Percentiles rank a stretch among this genome's conserved stretches.
Conservation (phyloP, 768 basidiomycete genomes). For the Cystobasidiopsis lactophilus region DNA sequence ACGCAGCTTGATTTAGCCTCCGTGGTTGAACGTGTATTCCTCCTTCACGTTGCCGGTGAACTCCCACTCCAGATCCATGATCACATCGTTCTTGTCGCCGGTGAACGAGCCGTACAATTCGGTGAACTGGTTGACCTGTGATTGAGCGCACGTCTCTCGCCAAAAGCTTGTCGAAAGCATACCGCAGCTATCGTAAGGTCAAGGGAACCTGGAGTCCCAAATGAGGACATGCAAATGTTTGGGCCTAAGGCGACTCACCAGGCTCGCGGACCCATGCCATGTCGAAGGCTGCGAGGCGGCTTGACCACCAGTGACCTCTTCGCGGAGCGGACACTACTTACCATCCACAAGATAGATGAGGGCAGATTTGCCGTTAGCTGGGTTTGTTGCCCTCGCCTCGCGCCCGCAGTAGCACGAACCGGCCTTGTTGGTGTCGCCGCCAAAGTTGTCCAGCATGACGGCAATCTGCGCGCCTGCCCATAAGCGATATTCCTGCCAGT, state of each 20-base stretch:
- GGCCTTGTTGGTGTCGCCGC: not conserved
- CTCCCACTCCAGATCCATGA: conserved; percentile 4
- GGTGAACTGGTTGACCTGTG: not conserved
- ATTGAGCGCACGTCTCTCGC: not conserved
- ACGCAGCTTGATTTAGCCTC: too few species aligned
- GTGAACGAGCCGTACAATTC: not conserved
- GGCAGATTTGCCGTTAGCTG: not conserved
- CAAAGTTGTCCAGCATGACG: not conserved
- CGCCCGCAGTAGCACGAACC: not conserved
- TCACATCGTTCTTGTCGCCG: conserved; percentile 2
- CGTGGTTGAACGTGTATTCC: not conserved
- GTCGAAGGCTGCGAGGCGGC: not conserved
- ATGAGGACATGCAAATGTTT: not conserved
- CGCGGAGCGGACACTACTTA: not conserved
- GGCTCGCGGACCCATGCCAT: not conserved
- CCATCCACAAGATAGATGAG: not conserved
- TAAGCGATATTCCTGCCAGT: not conserved
- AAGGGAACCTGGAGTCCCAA: not conserved
- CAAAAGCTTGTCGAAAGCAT: not conserved
- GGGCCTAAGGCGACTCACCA: not conserved
- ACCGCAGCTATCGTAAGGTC: not conserved
- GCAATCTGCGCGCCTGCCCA: not conserved
- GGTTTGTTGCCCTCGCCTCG: not conserved
- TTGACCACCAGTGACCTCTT: not conserved
- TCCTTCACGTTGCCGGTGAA: not conserved